Base-by-base conservation (phyloP, 139 green algal genomes). In the Prasinococcaceae sp. region DNA sequence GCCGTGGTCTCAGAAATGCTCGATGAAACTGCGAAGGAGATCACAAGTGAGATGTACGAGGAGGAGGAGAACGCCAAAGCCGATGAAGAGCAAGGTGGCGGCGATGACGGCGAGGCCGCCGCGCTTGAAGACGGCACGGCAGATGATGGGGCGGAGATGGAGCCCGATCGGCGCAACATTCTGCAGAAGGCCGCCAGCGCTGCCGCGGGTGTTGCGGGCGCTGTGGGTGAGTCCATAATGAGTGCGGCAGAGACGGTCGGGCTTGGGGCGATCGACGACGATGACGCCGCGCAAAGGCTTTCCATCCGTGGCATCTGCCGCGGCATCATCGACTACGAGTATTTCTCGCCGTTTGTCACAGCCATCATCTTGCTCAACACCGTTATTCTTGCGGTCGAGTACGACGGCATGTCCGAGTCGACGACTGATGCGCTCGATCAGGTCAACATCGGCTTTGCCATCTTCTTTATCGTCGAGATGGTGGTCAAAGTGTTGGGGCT, bases 401-500 rank as follows among this genome's bases (percentile, higher is more conserved):
- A 68, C 40, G 43, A 68, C 30, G 50, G 52, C 41, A 68, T 68
- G 59, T 30, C 28, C 29, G 24, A 47, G 23, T 26, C 17, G 4
- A 57, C 56, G 30, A 25, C 25, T 9, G 19, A 55, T 20, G 26
- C 3, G 6, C 45, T 68, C 4, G 45, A 50, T 19, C 5, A 38
- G 29, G 8, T 58, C 12, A 69, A 69, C 43, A 22, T 54, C 8
- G 24, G 44, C 12, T 51, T 61, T 19, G 62, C 60, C 12, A 28
- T 52, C 22, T 27, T 51, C 33, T 69, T 69, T 28, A 44, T 36
- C 3, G 26, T 69, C 12, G 60, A 69, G 60, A 51, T 62, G 52
- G 44, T 48, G 3, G 8, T 62, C 30, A 69, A 69, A 36, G 12
- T 69, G 26, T 16, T 49, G 2, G 60, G 36, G 14, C 28, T 69